Conservation (phyloP, 768 basidiomycete genomes). For the Cubamyces sp. region DNA sequence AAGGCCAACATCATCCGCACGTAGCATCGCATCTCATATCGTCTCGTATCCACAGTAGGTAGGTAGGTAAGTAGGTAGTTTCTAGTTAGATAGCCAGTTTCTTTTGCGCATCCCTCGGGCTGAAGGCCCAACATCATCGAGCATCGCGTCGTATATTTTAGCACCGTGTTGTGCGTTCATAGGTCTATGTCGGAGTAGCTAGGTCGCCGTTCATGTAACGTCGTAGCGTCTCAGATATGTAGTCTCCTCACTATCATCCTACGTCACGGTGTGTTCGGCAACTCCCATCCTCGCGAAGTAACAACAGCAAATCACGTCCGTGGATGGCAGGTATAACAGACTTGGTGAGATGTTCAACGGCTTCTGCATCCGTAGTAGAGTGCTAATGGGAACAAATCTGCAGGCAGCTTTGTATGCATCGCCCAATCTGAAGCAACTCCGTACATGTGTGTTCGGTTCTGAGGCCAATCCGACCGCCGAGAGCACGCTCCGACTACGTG, state of each 20-base stretch:
- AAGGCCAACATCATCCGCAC: constrained; percentile 21
- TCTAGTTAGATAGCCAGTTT: constrained; percentile 24
- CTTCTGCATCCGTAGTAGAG: too few relatives aligned
- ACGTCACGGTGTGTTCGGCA: not conserved
- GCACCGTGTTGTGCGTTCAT: constrained; percentile 27
- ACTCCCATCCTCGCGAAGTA: too few relatives aligned
- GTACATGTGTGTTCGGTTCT: too few relatives aligned
- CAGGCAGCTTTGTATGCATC: too few relatives aligned
- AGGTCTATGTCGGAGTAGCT: constrained; percentile 28
- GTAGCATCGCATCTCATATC: constrained; percentile 2
- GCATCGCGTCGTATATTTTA: constrained; percentile 35
- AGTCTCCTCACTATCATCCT: not conserved
- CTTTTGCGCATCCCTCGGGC: constrained; percentile 15
- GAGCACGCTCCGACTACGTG: too few relatives aligned
- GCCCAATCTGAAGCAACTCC: too few relatives aligned
- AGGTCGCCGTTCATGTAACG: not conserved
- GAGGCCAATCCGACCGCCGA: too few relatives aligned
- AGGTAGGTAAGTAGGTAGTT: constrained; percentile 21
- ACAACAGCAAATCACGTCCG: too few relatives aligned
- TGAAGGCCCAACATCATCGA: constrained; percentile 25
- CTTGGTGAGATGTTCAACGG: too few relatives aligned
- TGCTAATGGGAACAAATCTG: too few relatives aligned
- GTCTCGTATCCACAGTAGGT: constrained; percentile 7
- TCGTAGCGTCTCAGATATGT: constrained; percentile 10
- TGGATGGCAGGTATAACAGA: too few relatives aligned